Evolutionary conservation across 257 asterid species (phyloP).

Genomic region (Verbascum thapsus): DNA sequence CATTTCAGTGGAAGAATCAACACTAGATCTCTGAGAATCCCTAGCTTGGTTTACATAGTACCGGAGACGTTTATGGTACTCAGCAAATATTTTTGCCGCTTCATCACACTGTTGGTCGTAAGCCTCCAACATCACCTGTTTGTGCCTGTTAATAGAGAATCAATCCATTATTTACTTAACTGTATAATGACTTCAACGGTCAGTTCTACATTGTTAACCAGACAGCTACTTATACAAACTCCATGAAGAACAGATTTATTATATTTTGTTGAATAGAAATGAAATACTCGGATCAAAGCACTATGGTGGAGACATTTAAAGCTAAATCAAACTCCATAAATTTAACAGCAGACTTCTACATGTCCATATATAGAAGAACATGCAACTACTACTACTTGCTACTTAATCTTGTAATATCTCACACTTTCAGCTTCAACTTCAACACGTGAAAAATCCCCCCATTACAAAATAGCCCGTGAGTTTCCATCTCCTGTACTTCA

Average conservation of each 20-base stretch:
- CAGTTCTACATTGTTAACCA: constrained; percentile 11
- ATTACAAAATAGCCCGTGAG: neutral
- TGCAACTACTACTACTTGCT: neutral
- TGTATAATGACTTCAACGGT: constrained; percentile 22
- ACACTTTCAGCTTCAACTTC: constrained; percentile 23
- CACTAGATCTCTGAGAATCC: constrained; percentile 67
- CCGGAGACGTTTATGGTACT: constrained; percentile 86
- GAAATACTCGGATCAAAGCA: constrained; percentile 27
- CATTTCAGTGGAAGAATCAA: constrained; percentile 61
- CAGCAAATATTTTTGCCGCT: constrained; percentile 95
- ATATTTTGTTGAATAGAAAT: constrained; percentile 17
- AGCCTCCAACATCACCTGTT: constrained; percentile 91
- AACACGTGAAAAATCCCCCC: neutral
- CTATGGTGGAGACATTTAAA: constrained; percentile 1
- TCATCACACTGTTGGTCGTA: constrained; percentile 95
- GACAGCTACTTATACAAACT: constrained; percentile 23
- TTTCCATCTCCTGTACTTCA: neutral
- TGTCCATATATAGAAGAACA: neutral
- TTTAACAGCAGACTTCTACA: constrained; percentile 8
- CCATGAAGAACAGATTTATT: constrained; percentile 21
- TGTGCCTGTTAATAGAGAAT: constrained; percentile 67
- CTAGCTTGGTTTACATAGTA: constrained; percentile 83
- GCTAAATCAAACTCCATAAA: constrained; percentile 18
- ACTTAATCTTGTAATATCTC: no score
- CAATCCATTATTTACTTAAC: constrained; percentile 26